Evolutionary conservation across 2,329 filamentous ascomycete genomes (phyloP).

Genomic region (Neocatenulostroma microsporum): DNA sequence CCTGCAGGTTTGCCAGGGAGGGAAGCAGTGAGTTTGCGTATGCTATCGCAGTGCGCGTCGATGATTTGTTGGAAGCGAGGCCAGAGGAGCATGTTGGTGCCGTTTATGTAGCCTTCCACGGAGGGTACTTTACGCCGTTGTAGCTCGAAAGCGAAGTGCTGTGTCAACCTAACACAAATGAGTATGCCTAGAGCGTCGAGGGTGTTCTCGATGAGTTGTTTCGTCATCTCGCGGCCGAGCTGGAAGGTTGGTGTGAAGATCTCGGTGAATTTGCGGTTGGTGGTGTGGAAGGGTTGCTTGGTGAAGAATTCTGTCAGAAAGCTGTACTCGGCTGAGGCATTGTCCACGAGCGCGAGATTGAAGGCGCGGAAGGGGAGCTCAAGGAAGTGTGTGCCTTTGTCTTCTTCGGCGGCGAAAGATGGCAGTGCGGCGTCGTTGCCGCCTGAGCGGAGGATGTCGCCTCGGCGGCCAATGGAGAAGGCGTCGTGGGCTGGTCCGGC

Average conservation of each 20-base stretch:
- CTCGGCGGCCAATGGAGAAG: conserved; percentile 78
- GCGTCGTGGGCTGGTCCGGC: conserved; percentile 56
- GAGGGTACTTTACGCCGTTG: conserved; percentile 85
- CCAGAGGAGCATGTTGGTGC: conserved; percentile 92
- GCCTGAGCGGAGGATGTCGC: conserved; percentile 65
- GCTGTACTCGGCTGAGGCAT: conserved; percentile 87
- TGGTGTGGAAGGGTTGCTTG: conserved; percentile 64
- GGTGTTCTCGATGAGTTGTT: conserved; percentile 64
- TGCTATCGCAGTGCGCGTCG: conserved; percentile 83
- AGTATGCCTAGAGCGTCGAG: conserved; percentile 81
- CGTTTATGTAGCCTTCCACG: conserved; percentile 87
- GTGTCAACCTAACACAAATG: conserved; percentile 86
- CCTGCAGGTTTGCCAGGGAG: conserved; percentile 43
- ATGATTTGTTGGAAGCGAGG: conserved; percentile 90
- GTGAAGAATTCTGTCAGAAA: conserved; percentile 89
- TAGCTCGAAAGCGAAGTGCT: conserved; percentile 87
- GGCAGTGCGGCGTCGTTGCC: conserved; percentile 68
- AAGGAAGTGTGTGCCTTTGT: conserved; percentile 74
- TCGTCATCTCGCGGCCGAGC: conserved; percentile 71
- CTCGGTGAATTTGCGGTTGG: conserved; percentile 75
- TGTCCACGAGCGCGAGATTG: conserved; percentile 88
- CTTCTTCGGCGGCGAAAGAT: conserved; percentile 86
- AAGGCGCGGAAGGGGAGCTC: conserved; percentile 90
- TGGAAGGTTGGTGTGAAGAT: conserved; percentile 86
- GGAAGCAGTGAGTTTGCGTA: conserved; percentile 52